phyloP scores from a whole-genome alignment of 257 asterid species.

The Leonotis leonurus region DNA sequence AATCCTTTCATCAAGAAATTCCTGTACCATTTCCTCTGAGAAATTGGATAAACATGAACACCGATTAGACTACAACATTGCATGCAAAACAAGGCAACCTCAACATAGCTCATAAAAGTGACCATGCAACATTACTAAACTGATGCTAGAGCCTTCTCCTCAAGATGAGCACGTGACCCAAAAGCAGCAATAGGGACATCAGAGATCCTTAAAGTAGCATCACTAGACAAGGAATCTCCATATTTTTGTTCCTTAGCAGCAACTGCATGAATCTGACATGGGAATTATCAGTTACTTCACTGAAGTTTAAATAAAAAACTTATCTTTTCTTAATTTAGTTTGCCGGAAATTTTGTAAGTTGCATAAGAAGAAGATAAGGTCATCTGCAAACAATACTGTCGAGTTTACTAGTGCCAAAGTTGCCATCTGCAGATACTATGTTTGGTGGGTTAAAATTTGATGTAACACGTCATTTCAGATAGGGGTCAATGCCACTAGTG shows the following conservation, averaged over 20 bases:
- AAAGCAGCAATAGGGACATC: conserved; percentile 77
- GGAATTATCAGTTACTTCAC: conserved; percentile 30
- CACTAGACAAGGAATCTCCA: conserved; percentile 48
- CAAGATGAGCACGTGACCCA: conserved; percentile 99
- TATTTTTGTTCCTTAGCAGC: conserved; percentile 44
- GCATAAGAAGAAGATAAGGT: neutral
- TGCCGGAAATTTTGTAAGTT: neutral
- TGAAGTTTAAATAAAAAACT: too few species aligned
- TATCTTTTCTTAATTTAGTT: neutral
- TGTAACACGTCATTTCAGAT: too few species aligned
- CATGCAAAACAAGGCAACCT: neutral
- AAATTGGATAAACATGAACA: conserved; percentile 20
- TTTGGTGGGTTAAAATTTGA: too few species aligned
- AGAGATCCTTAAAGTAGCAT: conserved; percentile 49
- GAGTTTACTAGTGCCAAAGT: too few species aligned
- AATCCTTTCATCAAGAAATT: conserved; percentile 97
- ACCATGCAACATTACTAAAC: conserved; percentile 47
- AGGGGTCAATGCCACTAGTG: too few species aligned
- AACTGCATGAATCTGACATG: conserved; percentile 75
- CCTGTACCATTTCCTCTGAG: conserved; percentile 94
- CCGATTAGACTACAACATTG: conserved; percentile 10
- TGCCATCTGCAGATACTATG: too few species aligned
- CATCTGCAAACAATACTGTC: neutral
- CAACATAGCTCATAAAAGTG: conserved; percentile 16
- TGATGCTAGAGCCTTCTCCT: conserved; percentile 91